These are phyloP conservation scores for Pugionium dolabratum DNA, from an alignment of 345 rosid genomes.

Conservation along the genomic window DNA sequence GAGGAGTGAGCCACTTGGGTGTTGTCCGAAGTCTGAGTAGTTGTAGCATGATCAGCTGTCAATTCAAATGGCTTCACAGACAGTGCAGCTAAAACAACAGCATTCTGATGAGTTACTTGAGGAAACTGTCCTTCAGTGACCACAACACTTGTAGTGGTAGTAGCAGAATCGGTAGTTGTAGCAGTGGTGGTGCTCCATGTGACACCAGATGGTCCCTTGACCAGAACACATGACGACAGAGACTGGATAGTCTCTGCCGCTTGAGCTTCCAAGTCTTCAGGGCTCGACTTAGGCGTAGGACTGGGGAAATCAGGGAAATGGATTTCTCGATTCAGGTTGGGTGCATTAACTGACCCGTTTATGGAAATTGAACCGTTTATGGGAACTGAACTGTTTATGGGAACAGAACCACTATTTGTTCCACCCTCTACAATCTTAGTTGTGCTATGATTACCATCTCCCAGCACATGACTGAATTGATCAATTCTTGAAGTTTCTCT, in stretches of 20 bases:
- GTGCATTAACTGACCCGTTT: conserved; percentile 46
- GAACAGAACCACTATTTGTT: conserved; percentile 42
- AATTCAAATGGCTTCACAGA: conserved; percentile 53
- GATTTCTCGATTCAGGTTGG: conserved; percentile 48
- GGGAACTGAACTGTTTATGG: conserved; percentile 46
- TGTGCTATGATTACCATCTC: conserved; percentile 45
- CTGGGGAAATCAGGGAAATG: conserved; percentile 54
- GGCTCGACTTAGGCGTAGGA: conserved; percentile 50
- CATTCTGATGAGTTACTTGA: conserved; percentile 57
- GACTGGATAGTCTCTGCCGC: conserved; percentile 53
- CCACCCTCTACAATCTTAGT: conserved; percentile 50
- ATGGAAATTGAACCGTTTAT: conserved; percentile 36
- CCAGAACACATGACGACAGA: conserved; percentile 48
- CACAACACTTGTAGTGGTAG: conserved; percentile 62
- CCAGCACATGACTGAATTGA: conserved; percentile 41
- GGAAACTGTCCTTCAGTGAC: conserved; percentile 56
- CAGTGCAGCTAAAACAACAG: conserved; percentile 53
- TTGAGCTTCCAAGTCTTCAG: conserved; percentile 49
- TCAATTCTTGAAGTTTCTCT: conserved; percentile 43
- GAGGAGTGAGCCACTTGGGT: conserved; percentile 56
- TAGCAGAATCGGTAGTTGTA: conserved; percentile 50
- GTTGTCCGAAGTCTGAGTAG: conserved; percentile 67
- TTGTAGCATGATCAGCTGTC: conserved; percentile 48
- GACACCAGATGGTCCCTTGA: conserved; percentile 63
- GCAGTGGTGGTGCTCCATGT: conserved; percentile 75